Base-by-base conservation (phyloP, 108 stramenopile species). In the Epipyxis sp. region DNA sequence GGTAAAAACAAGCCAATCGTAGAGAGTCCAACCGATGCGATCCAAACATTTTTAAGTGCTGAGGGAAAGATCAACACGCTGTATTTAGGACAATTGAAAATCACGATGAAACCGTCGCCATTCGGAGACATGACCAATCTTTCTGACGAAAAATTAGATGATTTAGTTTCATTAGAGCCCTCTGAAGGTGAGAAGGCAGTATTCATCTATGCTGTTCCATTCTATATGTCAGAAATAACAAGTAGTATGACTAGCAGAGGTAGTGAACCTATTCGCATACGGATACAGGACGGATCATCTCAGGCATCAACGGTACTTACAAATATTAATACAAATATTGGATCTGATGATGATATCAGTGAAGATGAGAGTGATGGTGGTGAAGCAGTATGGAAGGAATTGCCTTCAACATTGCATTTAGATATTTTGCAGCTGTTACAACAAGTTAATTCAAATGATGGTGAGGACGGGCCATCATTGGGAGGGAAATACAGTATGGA, bases 1-100 rank as follows among this genome's bases (percentile, higher is more conserved):
- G 92, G 92, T 1, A 76, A 92, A 3, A 84, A 90, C 20, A 94
- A 95, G 76, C 97, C 97, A 3, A 95, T 97, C 59, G 94, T 95
- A 13, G 94, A 97, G 78, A 92, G 85, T 32, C 95, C 97, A 25
- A 42, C 77, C 25, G 88, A 94, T 79, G 94, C 91, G 6, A 67
- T 67, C 6, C 46, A 20, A 50, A 13, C 46, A 13, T 13, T 50
- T 6, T 20, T 50, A 13, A 20, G 13, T 13, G 20, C 46, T 13
- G 13, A 20, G 6, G 46, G 46, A 13, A 20, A 6, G 20, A 20
- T 50, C 6, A 6, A 20, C 20, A 50, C 20, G 20, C 6, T 50
- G 13, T 50, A 50, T 50, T 50, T 50, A 50, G 46, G 46, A 50
- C 6, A 50, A 13, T 6, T 50, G 20, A 50, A 50, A 50, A 6